Conservation (phyloP, 495 filamentous ascomycete species). For the Coniosporium apollinis region DNA sequence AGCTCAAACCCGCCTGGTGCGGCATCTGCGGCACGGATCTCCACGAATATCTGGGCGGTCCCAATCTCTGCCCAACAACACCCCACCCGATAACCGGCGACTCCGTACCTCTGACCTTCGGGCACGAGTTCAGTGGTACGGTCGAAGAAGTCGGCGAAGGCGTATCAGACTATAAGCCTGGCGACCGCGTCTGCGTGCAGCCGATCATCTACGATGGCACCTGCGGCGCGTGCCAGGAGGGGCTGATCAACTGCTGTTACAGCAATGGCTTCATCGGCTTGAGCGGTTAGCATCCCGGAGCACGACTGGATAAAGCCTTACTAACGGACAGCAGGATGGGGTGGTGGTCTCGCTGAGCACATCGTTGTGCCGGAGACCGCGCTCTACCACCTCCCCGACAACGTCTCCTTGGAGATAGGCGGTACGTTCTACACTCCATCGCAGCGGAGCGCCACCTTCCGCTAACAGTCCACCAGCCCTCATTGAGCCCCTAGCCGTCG, state of each 20-base stretch:
- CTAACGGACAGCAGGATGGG: slow-evolving; percentile 27
- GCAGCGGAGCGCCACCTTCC: neutral
- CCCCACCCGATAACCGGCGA: slow-evolving; percentile 43
- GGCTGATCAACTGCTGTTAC: slow-evolving; percentile 38
- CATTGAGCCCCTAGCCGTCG: slow-evolving; percentile 45
- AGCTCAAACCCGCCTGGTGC: slow-evolving; percentile 37
- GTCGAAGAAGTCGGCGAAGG: slow-evolving; percentile 41
- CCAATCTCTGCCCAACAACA: slow-evolving; percentile 33
- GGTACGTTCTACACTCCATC: slow-evolving; percentile 14
- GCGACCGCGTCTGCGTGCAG: slow-evolving; percentile 39
- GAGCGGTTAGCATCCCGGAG: slow-evolving; percentile 25
- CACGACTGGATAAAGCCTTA: slow-evolving; percentile 4
- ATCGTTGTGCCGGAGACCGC: slow-evolving; percentile 31
- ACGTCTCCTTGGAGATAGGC: slow-evolving; percentile 33
- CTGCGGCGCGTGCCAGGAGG: slow-evolving; percentile 34
- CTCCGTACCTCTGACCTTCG: slow-evolving; percentile 38
- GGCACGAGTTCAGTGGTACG: slow-evolving; percentile 45
- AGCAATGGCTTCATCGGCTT: slow-evolving; percentile 43
- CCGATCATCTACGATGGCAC: slow-evolving; percentile 43
- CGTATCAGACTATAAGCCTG: slow-evolving; percentile 32
- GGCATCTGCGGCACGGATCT: slow-evolving; percentile 48
- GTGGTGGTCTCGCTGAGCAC: slow-evolving; percentile 41
- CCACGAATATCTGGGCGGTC: slow-evolving; percentile 42
- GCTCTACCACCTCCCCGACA: slow-evolving; percentile 29
- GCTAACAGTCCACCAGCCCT: slow-evolving; percentile 23